Evolutionary conservation across 2,329 filamentous ascomycete genomes (phyloP), one percentile per base, ranked within the genome.

Genomic region (Sarocladium oryzae): DNA sequence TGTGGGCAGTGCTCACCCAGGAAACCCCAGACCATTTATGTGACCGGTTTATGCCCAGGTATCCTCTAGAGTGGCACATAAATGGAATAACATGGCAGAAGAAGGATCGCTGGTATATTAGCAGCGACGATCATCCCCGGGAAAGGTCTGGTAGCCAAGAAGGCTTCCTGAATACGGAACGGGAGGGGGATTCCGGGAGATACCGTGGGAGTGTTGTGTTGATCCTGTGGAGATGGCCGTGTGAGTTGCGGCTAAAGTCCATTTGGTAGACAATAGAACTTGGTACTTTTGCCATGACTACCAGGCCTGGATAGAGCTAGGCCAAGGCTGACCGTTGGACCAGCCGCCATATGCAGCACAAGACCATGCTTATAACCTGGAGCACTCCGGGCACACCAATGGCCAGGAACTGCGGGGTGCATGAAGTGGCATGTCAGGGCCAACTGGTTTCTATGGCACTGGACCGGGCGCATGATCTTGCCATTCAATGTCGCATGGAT

Each of bases 401-500:
- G n/a, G n/a, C n/a, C n/a, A n/a, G n/a, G n/a, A n/a, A n/a, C n/a
- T n/a, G 40, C 43, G 43, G 24, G 43, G 24, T 48, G 43, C 43
- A 48, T 48, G 26, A 48, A 48, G 15, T 48, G 26, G 43, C 28
- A 33, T n/a, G 5, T 20, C 16, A 4, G 23, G 28, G 28, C 8
- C n/a, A 11, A 5, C 18, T 15, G 10, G 18, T 15, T 24, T n/a
- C 26, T 20, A 28, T 18, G 40, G 23, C n/a, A 43, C 20, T 43
- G 40, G 13, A 16, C 43, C n/a, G 15, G 43, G 32, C 43, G 43
- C 43, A 48, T 48, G 43, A 48, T 33, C 21, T 24, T 24, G 10
- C 30, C 21, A 10, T 20, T 23, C 43, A n/a, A 21, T 30, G n/a
- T 7, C 7, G 24, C 43, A 48, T 48, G 24, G 43, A 48, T 48